Conservation (phyloP, 1,139 yeast species). For the Taphrina communis region DNA sequence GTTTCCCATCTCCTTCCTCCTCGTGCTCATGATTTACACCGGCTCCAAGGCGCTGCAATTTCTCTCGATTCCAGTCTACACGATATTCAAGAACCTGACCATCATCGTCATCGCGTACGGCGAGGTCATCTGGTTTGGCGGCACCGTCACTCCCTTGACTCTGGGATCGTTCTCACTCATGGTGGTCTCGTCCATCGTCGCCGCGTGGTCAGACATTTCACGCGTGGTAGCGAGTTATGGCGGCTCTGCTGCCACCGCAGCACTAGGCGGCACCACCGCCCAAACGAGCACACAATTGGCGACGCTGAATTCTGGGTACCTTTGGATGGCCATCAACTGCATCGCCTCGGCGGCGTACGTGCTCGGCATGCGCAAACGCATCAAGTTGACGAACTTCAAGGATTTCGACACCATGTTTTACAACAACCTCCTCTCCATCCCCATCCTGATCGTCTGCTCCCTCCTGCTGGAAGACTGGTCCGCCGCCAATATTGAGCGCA, state of each 20-base stretch:
- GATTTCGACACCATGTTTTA: conserved; percentile 98
- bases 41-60: conserved; percentile 91
- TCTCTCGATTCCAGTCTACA: conserved; percentile 91
- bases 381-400: conserved; percentile 93
- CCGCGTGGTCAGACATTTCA: conserved; percentile 84
- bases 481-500: conserved; percentile 68
- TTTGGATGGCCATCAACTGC: conserved; percentile 97
- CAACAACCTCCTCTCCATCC: conserved; percentile 90
- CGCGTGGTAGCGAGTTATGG: conserved; percentile 51
- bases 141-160: conserved; percentile 87
- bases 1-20: conserved; percentile 89
- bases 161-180: conserved; percentile 83
- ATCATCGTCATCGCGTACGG: conserved; percentile 96
- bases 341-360: conserved; percentile 92
- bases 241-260: conserved; percentile 47
- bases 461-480: conserved; percentile 92
- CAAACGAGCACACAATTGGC: conserved; percentile 50
- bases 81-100: conserved; percentile 96
- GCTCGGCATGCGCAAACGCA: conserved; percentile 93
- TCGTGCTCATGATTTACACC: conserved; percentile 94
- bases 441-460: conserved; percentile 78
- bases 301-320: conserved; percentile 76
- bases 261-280: conserved; percentile 32
- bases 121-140: conserved; percentile 97
- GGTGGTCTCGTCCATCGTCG: conserved; percentile 92